Evolutionary conservation across 805 yeast genomes (phyloP).

Genomic region (Priceomyces carsonii): DNA sequence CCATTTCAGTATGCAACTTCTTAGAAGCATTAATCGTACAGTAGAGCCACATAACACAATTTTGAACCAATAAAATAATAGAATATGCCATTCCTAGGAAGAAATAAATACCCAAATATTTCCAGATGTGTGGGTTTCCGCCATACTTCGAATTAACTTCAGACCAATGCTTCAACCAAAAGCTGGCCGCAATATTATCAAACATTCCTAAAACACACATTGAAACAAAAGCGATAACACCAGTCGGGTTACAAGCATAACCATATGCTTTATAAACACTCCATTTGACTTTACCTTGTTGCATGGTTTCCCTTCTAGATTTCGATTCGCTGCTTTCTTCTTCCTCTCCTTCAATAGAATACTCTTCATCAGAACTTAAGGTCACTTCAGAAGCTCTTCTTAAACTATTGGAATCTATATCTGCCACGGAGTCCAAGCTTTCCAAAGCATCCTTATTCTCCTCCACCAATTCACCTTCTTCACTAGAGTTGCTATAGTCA

Average conservation of each 20-base stretch:
- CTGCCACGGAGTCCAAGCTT: slow-evolving; percentile 33
- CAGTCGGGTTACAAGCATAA: slow-evolving; percentile 75
- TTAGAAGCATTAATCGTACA: slow-evolving; percentile 85
- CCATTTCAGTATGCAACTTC: slow-evolving; percentile 74
- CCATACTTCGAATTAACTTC: slow-evolving; percentile 76
- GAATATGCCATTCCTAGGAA: slow-evolving; percentile 72
- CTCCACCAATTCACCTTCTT: slow-evolving; percentile 12
- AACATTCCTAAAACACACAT: slow-evolving; percentile 60
- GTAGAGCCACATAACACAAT: slow-evolving; percentile 70
- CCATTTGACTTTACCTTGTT: slow-evolving; percentile 94
- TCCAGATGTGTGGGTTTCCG: slow-evolving; percentile 68
- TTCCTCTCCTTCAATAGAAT: slow-evolving; percentile 27
- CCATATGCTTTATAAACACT: slow-evolving; percentile 80
- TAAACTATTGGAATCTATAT: slow-evolving; percentile 36
- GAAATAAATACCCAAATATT: slow-evolving; percentile 75
- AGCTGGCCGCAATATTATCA: slow-evolving; percentile 66
- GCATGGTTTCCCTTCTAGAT: slow-evolving; percentile 72
- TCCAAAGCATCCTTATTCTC: slow-evolving; percentile 21
- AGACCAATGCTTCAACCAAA: slow-evolving; percentile 98
- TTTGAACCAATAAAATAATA: slow-evolving; percentile 44
- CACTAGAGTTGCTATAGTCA: slow-evolving; percentile 12
- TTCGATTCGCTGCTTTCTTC: slow-evolving; percentile 37
- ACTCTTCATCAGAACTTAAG: slow-evolving; percentile 38
- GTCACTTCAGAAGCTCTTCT: slow-evolving; percentile 67
- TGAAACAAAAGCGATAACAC: slow-evolving; percentile 57